phyloP scores from a whole-genome alignment of 1,284 basidiomycete genomes.

The Meira nashicola region DNA sequence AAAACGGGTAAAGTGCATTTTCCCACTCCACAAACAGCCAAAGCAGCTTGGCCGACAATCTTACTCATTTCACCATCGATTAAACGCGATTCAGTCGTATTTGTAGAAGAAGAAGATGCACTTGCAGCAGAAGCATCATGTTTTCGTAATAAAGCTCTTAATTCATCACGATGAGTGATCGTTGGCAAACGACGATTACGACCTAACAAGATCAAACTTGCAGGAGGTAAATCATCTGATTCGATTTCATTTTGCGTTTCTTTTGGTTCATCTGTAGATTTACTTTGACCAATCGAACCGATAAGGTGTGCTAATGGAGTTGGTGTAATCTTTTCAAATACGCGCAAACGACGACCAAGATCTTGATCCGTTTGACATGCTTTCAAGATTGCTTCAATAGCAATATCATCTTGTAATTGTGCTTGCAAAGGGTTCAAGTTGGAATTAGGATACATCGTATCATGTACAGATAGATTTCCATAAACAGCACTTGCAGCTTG shows the following conservation, averaged over 20 bases:
- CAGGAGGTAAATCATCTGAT: constrained; percentile 11
- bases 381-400: constrained; percentile 28
- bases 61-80: constrained; percentile 42
- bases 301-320: constrained; percentile 14
- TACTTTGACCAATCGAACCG: constrained; percentile 16
- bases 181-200: constrained; percentile 36
- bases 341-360: neutral
- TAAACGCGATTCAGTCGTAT: neutral
- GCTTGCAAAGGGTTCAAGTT: constrained; percentile 28
- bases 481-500: constrained; percentile 18
- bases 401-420: constrained; percentile 38
- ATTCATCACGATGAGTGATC: constrained; percentile 41
- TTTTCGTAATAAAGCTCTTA: constrained; percentile 22
- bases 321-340: neutral
- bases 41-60: constrained; percentile 40
- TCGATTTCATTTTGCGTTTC: constrained; percentile 16
- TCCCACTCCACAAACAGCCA: constrained; percentile 19
- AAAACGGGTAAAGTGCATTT: neutral
- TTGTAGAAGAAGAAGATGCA: neutral
- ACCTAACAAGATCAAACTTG: constrained; percentile 34
- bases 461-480: constrained; percentile 12
- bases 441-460: constrained; percentile 34
- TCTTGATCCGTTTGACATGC: constrained; percentile 13
- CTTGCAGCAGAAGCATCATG: neutral
- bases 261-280: constrained; percentile 25